Percentiles rank a stretch among this genome's conserved stretches.
Conservation (phyloP, 331 rosid genomes). For the Malus hybrid region DNA sequence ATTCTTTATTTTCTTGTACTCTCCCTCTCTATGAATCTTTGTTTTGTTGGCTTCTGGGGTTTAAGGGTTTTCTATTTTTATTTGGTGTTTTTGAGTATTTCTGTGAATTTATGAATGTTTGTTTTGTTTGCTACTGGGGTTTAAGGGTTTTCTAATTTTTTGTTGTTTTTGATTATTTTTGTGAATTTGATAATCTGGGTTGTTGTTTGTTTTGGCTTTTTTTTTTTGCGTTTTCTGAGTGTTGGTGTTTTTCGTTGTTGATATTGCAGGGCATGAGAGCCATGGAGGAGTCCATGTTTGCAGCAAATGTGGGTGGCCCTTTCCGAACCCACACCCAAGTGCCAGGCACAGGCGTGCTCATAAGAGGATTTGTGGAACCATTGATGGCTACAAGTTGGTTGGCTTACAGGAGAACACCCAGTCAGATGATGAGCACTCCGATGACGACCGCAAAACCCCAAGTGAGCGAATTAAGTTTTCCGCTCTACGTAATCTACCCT, state of each 20-base stretch:
- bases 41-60: not conserved
- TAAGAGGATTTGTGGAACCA: slow-evolving; percentile 84
- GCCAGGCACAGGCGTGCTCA: slow-evolving; percentile 80
- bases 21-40: not conserved
- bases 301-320: slow-evolving; percentile 83
- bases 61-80: not conserved
- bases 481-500: not conserved
- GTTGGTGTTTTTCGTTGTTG: not conserved
- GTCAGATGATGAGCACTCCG: slow-evolving; percentile 58
- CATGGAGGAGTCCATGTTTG: slow-evolving; percentile 66
- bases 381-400: slow-evolving; percentile 50
- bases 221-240: not conserved
- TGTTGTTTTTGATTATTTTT: not conserved
- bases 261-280: slow-evolving; percentile 42
- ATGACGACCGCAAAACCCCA: slow-evolving; percentile 40
- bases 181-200: not conserved
- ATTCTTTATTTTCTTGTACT: not conserved
- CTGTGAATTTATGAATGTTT: not conserved
- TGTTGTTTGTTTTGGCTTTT: not conserved
- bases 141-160: not conserved
- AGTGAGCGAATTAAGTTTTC: slow-evolving; percentile 23
- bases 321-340: slow-evolving; percentile 85
- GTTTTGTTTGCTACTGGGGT: not conserved
- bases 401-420: slow-evolving; percentile 29
- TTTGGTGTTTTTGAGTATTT: no score